Base-by-base conservation (phyloP, 352 stramenopile genomes). In the Globisporangium megalacanthum region DNA sequence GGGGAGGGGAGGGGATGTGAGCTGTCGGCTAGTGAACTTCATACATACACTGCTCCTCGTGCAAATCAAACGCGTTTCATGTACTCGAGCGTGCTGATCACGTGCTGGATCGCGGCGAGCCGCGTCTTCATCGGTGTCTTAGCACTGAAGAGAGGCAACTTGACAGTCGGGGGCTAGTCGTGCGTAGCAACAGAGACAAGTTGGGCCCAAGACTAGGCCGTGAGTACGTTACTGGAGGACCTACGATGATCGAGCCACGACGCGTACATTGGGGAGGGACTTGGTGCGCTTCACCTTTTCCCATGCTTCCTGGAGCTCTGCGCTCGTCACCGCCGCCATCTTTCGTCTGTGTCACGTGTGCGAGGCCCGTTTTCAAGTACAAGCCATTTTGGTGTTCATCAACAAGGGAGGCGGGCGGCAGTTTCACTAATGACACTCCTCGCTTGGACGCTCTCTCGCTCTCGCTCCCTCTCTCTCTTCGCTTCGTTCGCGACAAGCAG, bases 11-110 rank as follows among this genome's bases (percentile, higher is more conserved):
- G 1, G 42, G 14, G 42, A 47, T 10, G 6, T 20, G 42, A 29
- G 25, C 25, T 29, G 25, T 29, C 25, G 14, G n/a, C 42, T 11
- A 47, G 42, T 20, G 42, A 19, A 22, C 29, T 22, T 14, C 22
- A 22, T 14, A 7, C 33, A 39, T 39, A 39, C 35, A 39, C 1
- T 3, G 6, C 7, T 1, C 35, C 10, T 3, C 35, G 7, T 39
- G 35, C 35, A 1, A 13, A 13, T 8, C 35, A 2, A 19, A 45
- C 13, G 10, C 35, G 35, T 13, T 13, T 39, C 35, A 73, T 62
- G 47, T 70, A 89, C 76, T 94, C 82, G 42, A 94, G 70, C 17
- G 76, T 72, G 49, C 63, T 83, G 46, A 94, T 79, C 48, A 86
- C 72, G 52, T 73, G 62, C 66, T 94, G 82, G 22, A 92, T 84